Conservation (phyloP, 331 rosid species). For the Rhamnella rubrinervis region DNA sequence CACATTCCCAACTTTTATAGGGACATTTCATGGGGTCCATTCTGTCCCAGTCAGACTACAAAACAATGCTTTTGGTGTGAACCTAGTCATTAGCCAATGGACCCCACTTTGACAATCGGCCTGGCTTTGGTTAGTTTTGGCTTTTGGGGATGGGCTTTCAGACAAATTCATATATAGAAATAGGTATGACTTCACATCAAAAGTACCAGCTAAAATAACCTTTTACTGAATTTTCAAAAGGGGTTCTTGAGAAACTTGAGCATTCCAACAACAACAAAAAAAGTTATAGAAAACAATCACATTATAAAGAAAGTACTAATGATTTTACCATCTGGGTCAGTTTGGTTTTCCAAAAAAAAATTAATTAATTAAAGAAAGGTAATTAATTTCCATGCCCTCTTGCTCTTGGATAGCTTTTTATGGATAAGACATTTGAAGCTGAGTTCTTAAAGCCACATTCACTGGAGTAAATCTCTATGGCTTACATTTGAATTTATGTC, state of each 20-base stretch:
- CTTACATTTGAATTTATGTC: slow-evolving; percentile 1
- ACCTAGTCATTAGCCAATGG: slow-evolving; percentile 30
- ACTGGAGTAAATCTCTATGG: slow-evolving; percentile 11
- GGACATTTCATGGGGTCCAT: slow-evolving; percentile 22
- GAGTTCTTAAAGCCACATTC: slow-evolving; percentile 30
- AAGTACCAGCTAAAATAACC: background rate
- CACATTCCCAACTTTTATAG: slow-evolving; percentile 16
- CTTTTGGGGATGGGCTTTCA: background rate
- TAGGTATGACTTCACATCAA: background rate
- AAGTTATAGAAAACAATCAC: slow-evolving; percentile 8
- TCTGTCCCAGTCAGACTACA: slow-evolving; percentile 20
- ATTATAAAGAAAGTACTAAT: slow-evolving; percentile 10
- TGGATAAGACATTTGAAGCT: slow-evolving; percentile 15
- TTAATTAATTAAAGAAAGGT: too few species aligned
- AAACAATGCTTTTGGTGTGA: slow-evolving; percentile 17
- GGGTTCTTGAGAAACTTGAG: background rate
- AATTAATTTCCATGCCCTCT: background rate
- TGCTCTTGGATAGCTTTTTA: slow-evolving; percentile 11
- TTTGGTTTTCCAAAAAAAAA: background rate
- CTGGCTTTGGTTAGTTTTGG: slow-evolving; percentile 13
- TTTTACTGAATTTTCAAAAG: slow-evolving; percentile 8
- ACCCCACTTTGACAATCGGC: slow-evolving; percentile 40
- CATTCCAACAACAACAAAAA: background rate
- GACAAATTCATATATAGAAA: background rate
- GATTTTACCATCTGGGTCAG: slow-evolving; percentile 20